Evolutionary conservation across 2,329 filamentous ascomycete species (phyloP), one percentile per base, ranked within the genome.

Genomic region (Stagonosporopsis vannaccii): DNA sequence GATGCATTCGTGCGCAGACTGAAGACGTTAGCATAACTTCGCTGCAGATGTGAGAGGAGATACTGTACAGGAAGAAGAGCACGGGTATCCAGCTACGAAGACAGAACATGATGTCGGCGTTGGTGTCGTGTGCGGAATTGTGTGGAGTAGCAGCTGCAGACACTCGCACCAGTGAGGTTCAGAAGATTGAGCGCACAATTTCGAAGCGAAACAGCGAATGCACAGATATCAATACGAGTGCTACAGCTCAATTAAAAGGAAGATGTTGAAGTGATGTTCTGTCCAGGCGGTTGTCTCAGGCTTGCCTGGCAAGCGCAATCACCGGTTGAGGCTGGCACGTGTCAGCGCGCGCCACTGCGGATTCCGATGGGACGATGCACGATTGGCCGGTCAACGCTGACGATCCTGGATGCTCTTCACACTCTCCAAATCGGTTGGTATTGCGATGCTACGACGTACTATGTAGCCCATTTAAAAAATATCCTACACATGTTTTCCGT

Each of bases 71-170:
- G 66, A 81, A 81, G 69, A 81, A 80, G 35, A 82, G 77, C 15
- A 81, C 74, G 4, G 79, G 78, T 61, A 81, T 77, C 79, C 79
- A 81, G 66, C 85, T 88, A 65, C 87, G 82, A 59, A 90, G 79
- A 75, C 87, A 89, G 74, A 89, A 89, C 86, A 89, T 89, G 51
- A 51, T 67, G 44, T 53, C 40, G 53, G 62, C 49, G 62, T 60
- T 66, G 41, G 53, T 43, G 57, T 62, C 54, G 62, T 59, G 58
- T 58, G 60, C 56, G 49, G 42, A 22, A 19, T n/a, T 47, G 32
- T 35, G 28, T 30, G 23, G 32, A 19, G 41, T 32, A 30, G 20
- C 6, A 17, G n/a, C 17, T 22, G 26, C 23, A 11, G 19, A 42
- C 42, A 19, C 42, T 28, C 37, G 23, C 32, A 33, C 17, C 12